Evolutionary conservation across 2,329 filamentous ascomycete genomes (phyloP).

Genomic region (Claviceps purpurea): DNA sequence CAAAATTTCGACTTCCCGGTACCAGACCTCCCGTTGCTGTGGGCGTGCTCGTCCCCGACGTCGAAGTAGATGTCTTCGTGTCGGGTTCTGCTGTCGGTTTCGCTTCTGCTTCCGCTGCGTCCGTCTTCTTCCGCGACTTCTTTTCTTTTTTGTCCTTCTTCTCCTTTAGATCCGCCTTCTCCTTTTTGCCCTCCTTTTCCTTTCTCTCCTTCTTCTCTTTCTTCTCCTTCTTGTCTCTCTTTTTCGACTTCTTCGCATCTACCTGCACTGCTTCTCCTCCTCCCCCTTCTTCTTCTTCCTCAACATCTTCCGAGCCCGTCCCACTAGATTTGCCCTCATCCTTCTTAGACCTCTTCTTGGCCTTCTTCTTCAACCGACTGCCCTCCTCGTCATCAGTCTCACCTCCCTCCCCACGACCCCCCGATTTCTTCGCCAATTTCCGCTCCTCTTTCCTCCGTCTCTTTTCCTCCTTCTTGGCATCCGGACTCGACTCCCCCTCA

Average conservation of each 20-base stretch:
- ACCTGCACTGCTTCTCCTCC: conserved; percentile 2
- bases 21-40: conserved; percentile 31
- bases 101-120: conserved; percentile 39
- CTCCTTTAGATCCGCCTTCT: conserved; percentile 28
- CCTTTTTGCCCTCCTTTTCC: conserved; percentile 16
- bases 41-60: conserved; percentile 23
- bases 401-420: conserved; percentile 8
- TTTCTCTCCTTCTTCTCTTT: neutral
- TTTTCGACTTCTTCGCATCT: conserved; percentile 23
- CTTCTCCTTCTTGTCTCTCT: conserved; percentile 22
- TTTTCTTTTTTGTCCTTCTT: conserved; percentile 27
- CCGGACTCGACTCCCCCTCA: conserved; percentile 1
- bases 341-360: conserved; percentile 26
- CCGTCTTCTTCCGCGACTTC: conserved; percentile 24
- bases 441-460: conserved; percentile 23
- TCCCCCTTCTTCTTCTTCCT: conserved; percentile 8
- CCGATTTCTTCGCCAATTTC: conserved; percentile 17
- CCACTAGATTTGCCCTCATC: conserved; percentile 10
- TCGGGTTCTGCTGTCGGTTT: conserved; percentile 13
- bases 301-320: conserved; percentile 11
- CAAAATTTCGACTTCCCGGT: conserved; percentile 51
- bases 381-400: conserved; percentile 14
- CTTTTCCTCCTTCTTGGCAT: conserved; percentile 21
- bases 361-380: conserved; percentile 27
- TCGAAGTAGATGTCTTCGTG: conserved; percentile 12